phyloP scores from a whole-genome alignment of 768 basidiomycete genomes.

The Russula abietina region DNA sequence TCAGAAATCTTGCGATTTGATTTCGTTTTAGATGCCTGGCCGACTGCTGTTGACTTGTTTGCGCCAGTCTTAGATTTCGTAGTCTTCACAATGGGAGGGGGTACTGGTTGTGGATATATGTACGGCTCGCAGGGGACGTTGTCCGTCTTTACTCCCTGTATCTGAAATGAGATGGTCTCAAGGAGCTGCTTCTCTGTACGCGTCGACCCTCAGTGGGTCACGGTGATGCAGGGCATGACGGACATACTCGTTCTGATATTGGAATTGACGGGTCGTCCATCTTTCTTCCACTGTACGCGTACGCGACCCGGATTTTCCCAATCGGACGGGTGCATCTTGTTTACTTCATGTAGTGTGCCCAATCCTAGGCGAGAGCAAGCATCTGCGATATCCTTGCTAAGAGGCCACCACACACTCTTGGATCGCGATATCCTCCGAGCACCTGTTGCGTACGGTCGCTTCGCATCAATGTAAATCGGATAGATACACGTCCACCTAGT shows the following conservation, averaged over 20 bases:
- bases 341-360: slow-evolving; percentile 79
- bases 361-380: slow-evolving; percentile 74
- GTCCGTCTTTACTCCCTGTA: slow-evolving; percentile 69
- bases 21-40: slow-evolving; percentile 26
- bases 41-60: slow-evolving; percentile 26
- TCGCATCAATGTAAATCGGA: slow-evolving; percentile 95
- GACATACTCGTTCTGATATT: slow-evolving; percentile 70
- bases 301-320: slow-evolving; percentile 99
- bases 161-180: slow-evolving; percentile 65
- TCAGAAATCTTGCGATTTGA: slow-evolving; percentile 26
- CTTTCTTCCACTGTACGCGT: slow-evolving; percentile 87
- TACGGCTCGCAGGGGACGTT: slow-evolving; percentile 62
- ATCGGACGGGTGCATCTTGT: slow-evolving; percentile 88
- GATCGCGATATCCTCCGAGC: slow-evolving; percentile 74
- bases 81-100: slow-evolving; percentile 31
- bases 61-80: slow-evolving; percentile 26
- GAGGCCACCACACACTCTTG: slow-evolving; percentile 89
- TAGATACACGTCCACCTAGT: slow-evolving; percentile 92
- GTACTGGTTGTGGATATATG: slow-evolving; percentile 29
- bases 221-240: background rate
- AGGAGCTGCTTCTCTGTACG: slow-evolving; percentile 64
- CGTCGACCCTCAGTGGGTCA: slow-evolving; percentile 7
- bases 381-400: slow-evolving; percentile 87
- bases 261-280: slow-evolving; percentile 58
- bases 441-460: slow-evolving; percentile 78